Evolutionary conservation across 2,329 filamentous ascomycete species (phyloP).

Genomic region (Catunica adiposa): DNA sequence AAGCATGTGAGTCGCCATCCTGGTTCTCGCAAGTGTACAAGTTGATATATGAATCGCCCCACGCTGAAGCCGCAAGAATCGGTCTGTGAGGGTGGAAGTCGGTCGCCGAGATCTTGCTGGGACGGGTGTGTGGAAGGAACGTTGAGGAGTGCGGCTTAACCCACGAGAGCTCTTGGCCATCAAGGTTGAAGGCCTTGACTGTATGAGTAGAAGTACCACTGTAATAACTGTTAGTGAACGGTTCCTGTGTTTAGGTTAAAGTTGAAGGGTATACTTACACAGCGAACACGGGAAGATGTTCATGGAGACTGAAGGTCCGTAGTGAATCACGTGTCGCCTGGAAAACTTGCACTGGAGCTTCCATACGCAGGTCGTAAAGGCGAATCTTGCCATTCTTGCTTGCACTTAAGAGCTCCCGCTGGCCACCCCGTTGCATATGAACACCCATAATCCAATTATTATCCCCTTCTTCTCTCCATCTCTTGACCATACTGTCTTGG

Average conservation of each 20-base stretch:
- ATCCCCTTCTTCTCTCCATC: slow-evolving; percentile 79
- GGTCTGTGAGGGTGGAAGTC: slow-evolving; percentile 92
- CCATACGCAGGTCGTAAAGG: slow-evolving; percentile 89
- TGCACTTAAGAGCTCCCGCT: slow-evolving; percentile 78
- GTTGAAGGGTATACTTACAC: slow-evolving; percentile 43
- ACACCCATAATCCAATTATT: slow-evolving; percentile 91
- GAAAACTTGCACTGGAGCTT: slow-evolving; percentile 56
- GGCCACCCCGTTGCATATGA: slow-evolving; percentile 89
- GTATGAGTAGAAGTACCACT: slow-evolving; percentile 78
- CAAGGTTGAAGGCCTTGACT: slow-evolving; percentile 86
- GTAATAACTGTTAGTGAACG: slow-evolving; percentile 9
- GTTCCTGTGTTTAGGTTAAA: not conserved
- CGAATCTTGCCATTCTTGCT: slow-evolving; percentile 87
- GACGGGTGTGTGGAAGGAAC: slow-evolving; percentile 67
- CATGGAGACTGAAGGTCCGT: slow-evolving; percentile 78
- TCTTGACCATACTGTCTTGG: slow-evolving; percentile 82
- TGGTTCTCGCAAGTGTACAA: slow-evolving; percentile 56
- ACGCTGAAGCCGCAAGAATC: slow-evolving; percentile 72
- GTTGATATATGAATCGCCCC: slow-evolving; percentile 81
- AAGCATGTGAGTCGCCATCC: slow-evolving; percentile 18
- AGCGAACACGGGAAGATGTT: slow-evolving; percentile 91
- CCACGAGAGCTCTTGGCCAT: slow-evolving; percentile 60
- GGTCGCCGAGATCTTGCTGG: slow-evolving; percentile 69
- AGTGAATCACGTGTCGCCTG: slow-evolving; percentile 61
- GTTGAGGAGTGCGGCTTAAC: slow-evolving; percentile 72